A percentile compares a stretch with the other conserved stretches of the same genome.
phyloP scores from a whole-genome alignment of 2,329 filamentous ascomycete species.

The Aspergillus nomiae region DNA sequence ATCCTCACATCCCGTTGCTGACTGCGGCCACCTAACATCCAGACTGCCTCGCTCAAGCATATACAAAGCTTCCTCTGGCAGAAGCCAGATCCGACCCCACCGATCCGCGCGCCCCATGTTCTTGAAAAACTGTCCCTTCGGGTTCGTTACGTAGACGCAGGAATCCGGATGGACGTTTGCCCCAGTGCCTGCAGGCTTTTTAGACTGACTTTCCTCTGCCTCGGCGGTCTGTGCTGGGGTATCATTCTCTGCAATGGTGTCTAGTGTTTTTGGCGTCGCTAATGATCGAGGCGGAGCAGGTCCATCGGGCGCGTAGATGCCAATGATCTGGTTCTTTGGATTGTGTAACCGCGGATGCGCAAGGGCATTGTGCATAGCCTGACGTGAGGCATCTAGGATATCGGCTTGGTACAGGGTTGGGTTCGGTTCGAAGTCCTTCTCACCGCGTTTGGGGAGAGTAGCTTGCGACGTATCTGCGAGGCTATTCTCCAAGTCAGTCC shows the following conservation, averaged over 20 bases:
- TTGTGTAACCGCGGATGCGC: conserved; percentile 73
- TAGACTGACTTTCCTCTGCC: conserved; percentile 10
- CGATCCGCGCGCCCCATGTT: conserved; percentile 73
- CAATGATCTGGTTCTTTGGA: conserved; percentile 67
- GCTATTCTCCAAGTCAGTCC: conserved; percentile 21
- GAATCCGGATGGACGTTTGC: conserved; percentile 29
- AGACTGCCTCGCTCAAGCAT: conserved; percentile 83
- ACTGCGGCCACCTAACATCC: conserved; percentile 79
- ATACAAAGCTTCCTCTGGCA: conserved; percentile 91
- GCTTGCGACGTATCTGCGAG: conserved; percentile 36
- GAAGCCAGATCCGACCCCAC: conserved; percentile 72
- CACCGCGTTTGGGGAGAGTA: conserved; percentile 79
- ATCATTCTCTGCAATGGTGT: conserved; percentile 16
- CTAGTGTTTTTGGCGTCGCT: conserved; percentile 11
- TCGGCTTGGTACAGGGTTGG: conserved; percentile 79
- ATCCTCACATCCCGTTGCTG: conserved; percentile 26
- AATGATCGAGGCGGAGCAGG: conserved; percentile 24
- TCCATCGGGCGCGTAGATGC: conserved; percentile 70
- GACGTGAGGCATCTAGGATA: conserved; percentile 76
- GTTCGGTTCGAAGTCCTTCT: conserved; percentile 97
- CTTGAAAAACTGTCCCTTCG: conserved; percentile 71
- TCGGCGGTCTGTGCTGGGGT: conserved; percentile 13
- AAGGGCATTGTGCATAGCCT: conserved; percentile 87
- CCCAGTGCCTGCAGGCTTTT: conserved; percentile 14
- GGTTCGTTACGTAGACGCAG: conserved; percentile 68